Base-by-base conservation (phyloP, 2,329 filamentous ascomycete species). In the Bipolaris oryzae region DNA sequence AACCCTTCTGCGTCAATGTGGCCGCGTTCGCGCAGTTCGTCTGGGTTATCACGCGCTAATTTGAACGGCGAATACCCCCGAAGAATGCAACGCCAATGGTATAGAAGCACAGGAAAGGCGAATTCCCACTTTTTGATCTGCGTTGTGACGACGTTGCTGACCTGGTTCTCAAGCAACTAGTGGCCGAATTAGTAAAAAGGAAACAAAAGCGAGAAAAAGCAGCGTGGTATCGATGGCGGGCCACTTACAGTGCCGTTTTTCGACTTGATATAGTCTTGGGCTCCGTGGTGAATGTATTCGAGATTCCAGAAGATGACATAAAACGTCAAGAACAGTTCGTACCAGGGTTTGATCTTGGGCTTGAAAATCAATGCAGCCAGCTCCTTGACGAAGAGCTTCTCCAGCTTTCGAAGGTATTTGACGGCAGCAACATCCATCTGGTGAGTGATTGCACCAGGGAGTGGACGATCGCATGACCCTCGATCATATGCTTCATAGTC, bases 221-320 rank as follows among this genome's bases (percentile, higher is more conserved):
- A 23, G 7, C 4, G 10, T 15, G 10, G 6, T 41, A 41, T 23
- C 7, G 38, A 21, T 7, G 3, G 13, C 16, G 21, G 13, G 43
- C 9, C 2, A 69, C 73, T 72, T 57, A 75, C 74, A 2, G 73
- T 76, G 23, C 70, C 68, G 43, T 68, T 71, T 33, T 76, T 76
- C 1, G 71, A 71, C 34, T 62, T 66, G 41, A 75, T 74, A 52
- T 76, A 76, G 13, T 67, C 64, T 45, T 70, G 61, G 3, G 73
- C 74, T 21, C 72, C 68, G 7, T 63, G 62, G 42, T 72, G 67
- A 18, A 76, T 74, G 57, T 74, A 76, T 21, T 74, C 71, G 9
- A 76, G 67, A 42, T 76, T 75, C 66, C 66, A 75, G 42, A 74
- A 67, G 10, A 76, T 62, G 15, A 76, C 68, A 51, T 74, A 75